Percentiles rank a stretch among this genome's conserved stretches.
Conservation (phyloP, 1,284 basidiomycete species). For the Tilletia setariae region DNA sequence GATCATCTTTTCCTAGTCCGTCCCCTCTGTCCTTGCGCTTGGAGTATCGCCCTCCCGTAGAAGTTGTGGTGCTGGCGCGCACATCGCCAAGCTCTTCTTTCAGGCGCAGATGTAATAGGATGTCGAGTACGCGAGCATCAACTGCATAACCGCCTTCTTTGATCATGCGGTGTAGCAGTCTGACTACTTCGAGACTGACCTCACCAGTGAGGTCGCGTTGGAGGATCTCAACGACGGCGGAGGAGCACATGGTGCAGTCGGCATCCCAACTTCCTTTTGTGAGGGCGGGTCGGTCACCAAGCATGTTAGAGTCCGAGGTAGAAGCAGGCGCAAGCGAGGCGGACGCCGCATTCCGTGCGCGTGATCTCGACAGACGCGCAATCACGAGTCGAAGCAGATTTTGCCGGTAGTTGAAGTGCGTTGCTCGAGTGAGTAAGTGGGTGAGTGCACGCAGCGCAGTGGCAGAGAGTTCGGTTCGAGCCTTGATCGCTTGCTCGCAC, state of each 20-base stretch:
- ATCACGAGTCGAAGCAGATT: slow-evolving; percentile 89
- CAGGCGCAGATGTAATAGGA: slow-evolving; percentile 79
- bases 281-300: not conserved
- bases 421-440: slow-evolving; percentile 73
- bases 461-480: slow-evolving; percentile 13
- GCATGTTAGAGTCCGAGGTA: not conserved
- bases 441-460: slow-evolving; percentile 80
- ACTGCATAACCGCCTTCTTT: slow-evolving; percentile 88
- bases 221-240: slow-evolving; percentile 77
- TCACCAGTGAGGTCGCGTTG: slow-evolving; percentile 72
- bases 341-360: slow-evolving; percentile 68
- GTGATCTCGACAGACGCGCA: slow-evolving; percentile 69
- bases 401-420: slow-evolving; percentile 94
- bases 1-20: slow-evolving; percentile 60
- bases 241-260: slow-evolving; percentile 76
- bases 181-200: slow-evolving; percentile 81
- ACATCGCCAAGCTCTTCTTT: slow-evolving; percentile 76
- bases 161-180: slow-evolving; percentile 89
- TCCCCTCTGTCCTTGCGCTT: slow-evolving; percentile 60
- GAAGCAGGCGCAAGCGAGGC: slow-evolving; percentile 21
- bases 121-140: slow-evolving; percentile 80
- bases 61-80: slow-evolving; percentile 65
- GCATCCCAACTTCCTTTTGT: slow-evolving; percentile 49
- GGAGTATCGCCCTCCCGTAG: slow-evolving; percentile 62
- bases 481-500: slow-evolving; percentile 80